Evolutionary conservation across 2,329 filamentous ascomycete genomes (phyloP).

Genomic region (Pseudocercospora macadamiae): DNA sequence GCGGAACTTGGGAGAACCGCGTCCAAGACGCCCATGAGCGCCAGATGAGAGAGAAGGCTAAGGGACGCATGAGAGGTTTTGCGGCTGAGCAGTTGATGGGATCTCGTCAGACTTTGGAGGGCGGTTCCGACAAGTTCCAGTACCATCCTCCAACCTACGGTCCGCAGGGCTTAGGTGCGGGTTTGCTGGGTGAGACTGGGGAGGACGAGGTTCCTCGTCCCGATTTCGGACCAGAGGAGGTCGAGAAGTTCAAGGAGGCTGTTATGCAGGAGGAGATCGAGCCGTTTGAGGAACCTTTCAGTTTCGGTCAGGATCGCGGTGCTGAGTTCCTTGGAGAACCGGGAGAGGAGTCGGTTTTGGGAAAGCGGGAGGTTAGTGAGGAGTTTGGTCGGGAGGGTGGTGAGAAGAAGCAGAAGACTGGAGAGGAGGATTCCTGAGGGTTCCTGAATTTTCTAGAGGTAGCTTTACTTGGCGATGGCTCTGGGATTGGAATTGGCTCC

Average conservation of each 20-base stretch:
- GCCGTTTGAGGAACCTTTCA: constrained; percentile 16
- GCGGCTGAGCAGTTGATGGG: neutral
- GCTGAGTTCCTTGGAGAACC: neutral
- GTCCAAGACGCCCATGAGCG: constrained; percentile 30
- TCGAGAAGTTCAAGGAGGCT: constrained; percentile 14
- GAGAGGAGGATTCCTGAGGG: neutral
- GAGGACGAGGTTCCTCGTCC: neutral
- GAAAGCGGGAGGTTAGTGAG: too few relatives aligned
- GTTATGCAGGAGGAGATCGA: constrained; percentile 9
- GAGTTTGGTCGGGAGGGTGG: too few relatives aligned
- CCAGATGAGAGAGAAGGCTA: constrained; percentile 6
- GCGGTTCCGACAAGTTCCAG: constrained; percentile 12
- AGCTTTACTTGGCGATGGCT: too few relatives aligned
- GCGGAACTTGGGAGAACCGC: constrained; percentile 47
- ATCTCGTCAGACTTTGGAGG: neutral
- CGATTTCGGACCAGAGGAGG: constrained; percentile 14
- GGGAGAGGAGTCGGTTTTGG: too few relatives aligned
- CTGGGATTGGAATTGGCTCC: too few relatives aligned
- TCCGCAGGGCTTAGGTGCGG: constrained; percentile 7
- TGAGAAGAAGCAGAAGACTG: constrained; percentile 16
- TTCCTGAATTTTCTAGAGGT: too few relatives aligned
- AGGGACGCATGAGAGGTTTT: neutral
- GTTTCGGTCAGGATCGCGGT: constrained; percentile 4
- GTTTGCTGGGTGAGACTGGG: neutral
- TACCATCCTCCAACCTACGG: constrained; percentile 23